Evolutionary conservation across 108 stramenopile genomes (phyloP), one percentile per base, ranked within the genome.

Genomic region (Cylindrotheca closterium): DNA sequence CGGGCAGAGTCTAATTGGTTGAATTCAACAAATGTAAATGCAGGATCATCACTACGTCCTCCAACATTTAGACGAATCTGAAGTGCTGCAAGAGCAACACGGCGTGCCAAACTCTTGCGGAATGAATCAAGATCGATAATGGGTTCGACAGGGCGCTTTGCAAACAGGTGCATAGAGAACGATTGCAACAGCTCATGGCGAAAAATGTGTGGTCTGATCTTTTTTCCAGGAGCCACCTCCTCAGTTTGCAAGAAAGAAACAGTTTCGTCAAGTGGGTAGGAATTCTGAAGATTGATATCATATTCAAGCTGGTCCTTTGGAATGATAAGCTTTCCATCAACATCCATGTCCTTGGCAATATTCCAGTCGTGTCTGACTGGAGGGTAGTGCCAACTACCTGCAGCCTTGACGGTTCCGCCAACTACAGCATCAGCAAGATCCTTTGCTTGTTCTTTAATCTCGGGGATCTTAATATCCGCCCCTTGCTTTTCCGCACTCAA

Each of bases 11-110:
- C 96, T 3, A 98, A 83, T 77, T 97, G 95, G 71, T 98, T 97
- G 78, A 98, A 97, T 78, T 97, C 98, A 10, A 96, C 93, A 83
- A 96, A 97, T 19, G 95, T 96, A 67, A 96, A 98, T 4, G 95
- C 92, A 1, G 96, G 98, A 68, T 96, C 94, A 29, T 91, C 91
- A 50, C 80, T 80, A 51, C 92, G 76, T 19, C 94, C 91, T 33
- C 87, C 89, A 46, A 98, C 98, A 59, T 96, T 97, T 27, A 98
- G 73, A 10, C 98, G 90, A 70, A 98, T 97, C 68, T 98, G 98
- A 34, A 98, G 67, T 0, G 97, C 96, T 3, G 95, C 89, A 12
- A 98, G 79, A 29, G 91, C 95, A 24, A 98, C 85, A 5, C 97
- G 85, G 23, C 95, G 79, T 32, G 96, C 95, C 25, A 97, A 69